A percentile compares a stretch with the other conserved stretches of the same genome.
Conservation (phyloP, 495 filamentous ascomycete genomes). For the Xeromyces bisporus region DNA sequence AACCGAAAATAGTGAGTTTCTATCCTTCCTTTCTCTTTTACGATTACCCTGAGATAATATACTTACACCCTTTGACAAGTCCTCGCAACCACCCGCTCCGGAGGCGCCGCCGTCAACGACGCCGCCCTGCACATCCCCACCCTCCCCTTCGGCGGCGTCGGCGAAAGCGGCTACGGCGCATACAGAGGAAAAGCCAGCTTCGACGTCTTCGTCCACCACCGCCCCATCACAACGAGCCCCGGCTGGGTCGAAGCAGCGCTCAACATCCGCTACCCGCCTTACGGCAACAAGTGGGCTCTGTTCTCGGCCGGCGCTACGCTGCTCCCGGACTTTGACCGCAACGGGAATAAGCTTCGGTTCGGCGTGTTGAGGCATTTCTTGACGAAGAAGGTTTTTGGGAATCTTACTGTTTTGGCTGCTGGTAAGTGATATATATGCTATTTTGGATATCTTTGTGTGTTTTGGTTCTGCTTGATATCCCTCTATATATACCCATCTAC, state of each 20-base stretch:
- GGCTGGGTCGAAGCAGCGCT: constrained; percentile 65
- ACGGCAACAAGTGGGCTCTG: constrained; percentile 41
- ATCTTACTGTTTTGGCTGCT: not conserved
- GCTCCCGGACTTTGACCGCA: constrained; percentile 71
- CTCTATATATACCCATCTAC: no score
- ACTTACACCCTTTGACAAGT: constrained; percentile 19
- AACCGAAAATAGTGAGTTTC: constrained; percentile 40
- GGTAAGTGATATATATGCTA: constrained; percentile 1
- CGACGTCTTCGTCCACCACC: constrained; percentile 68
- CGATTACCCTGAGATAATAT: not conserved
- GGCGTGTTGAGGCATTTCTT: constrained; percentile 19
- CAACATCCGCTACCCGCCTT: constrained; percentile 68
- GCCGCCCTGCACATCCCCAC: constrained; percentile 67
- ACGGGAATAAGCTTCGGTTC: constrained; percentile 40
- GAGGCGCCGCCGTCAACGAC: constrained; percentile 70
- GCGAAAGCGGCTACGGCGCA: constrained; percentile 62
- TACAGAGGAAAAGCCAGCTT: constrained; percentile 76
- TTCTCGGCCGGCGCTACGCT: constrained; percentile 36
- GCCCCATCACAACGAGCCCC: constrained; percentile 59
- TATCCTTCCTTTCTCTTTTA: not conserved
- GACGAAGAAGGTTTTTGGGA: not conserved
- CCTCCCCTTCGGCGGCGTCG: constrained; percentile 80
- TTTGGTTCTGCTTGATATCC: no score
- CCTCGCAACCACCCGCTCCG: constrained; percentile 48
- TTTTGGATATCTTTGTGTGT: not conserved